phyloP scores from a whole-genome alignment of 1,284 basidiomycete genomes.

The Ustilago curta region DNA sequence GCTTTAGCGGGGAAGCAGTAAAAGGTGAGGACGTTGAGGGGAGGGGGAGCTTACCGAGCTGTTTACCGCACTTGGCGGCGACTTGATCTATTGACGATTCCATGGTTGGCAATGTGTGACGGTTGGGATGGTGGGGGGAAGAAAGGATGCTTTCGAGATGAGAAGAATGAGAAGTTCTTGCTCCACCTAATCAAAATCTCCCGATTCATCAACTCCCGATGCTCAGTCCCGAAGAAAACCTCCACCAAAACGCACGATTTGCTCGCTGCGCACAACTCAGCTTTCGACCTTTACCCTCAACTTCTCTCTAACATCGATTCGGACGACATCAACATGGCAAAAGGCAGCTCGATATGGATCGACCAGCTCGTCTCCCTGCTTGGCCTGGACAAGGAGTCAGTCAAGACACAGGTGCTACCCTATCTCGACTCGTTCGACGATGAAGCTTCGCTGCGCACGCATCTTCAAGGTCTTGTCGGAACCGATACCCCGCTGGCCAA shows the following conservation, averaged over 20 bases:
- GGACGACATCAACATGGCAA: constrained; percentile 25
- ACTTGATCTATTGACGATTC: constrained; percentile 56
- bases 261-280: constrained; percentile 3
- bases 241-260: constrained; percentile 9
- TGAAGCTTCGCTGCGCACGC: constrained; percentile 26
- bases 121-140: constrained; percentile 3
- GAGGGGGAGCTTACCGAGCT: constrained; percentile 37
- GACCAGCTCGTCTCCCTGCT: constrained; percentile 48
- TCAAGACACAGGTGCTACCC: constrained; percentile 43
- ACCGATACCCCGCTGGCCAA: constrained; percentile 32
- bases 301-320: background rate
- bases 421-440: constrained; percentile 53
- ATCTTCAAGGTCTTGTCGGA: constrained; percentile 45
- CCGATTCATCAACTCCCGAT: constrained; percentile 3
- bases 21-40: background rate
- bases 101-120: constrained; percentile 19
- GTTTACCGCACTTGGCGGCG: constrained; percentile 54
- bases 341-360: constrained; percentile 31
- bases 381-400: constrained; percentile 45
- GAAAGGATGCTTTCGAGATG: background rate
- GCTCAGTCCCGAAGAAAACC: background rate
- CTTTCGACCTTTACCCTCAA: constrained; percentile 2
- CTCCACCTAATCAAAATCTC: constrained; percentile 14
- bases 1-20: background rate
- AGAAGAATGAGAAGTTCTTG: constrained; percentile 9